Conservation (phyloP, 169 alveolate species). For the Theileria sp. region DNA sequence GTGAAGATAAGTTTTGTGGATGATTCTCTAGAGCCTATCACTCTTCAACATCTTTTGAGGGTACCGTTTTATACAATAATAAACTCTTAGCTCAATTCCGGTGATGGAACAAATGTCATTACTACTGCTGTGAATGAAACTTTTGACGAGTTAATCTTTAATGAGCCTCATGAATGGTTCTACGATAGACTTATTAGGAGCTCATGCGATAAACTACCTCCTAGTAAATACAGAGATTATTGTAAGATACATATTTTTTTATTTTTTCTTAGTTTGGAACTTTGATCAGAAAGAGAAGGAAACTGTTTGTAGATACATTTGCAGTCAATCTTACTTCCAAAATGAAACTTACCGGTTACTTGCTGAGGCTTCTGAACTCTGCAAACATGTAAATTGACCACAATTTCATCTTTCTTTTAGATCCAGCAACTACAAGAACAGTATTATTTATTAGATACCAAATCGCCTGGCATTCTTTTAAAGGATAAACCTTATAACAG, state of each 20-base stretch:
- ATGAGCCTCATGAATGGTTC: constrained; percentile 72
- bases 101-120: constrained; percentile 28
- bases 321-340: constrained; percentile 69
- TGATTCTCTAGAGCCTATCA: constrained; percentile 70
- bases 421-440: constrained; percentile 60
- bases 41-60: constrained; percentile 70
- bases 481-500: constrained; percentile 17
- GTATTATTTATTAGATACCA: constrained; percentile 10
- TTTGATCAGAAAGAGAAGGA: constrained; percentile 49
- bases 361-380: constrained; percentile 65
- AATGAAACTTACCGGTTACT: constrained; percentile 62
- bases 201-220: constrained; percentile 63
- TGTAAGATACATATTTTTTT: constrained; percentile 41
- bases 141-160: constrained; percentile 73
- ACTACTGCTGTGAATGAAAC: constrained; percentile 69
- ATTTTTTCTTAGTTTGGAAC: constrained; percentile 49
- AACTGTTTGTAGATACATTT: constrained; percentile 63
- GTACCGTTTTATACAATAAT: constrained; percentile 3
- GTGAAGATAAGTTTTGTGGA: constrained; percentile 74
- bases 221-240: constrained; percentile 72
- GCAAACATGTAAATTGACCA: constrained; percentile 34
- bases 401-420: constrained; percentile 3
- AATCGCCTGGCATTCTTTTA: constrained; percentile 12
- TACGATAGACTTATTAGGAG: constrained; percentile 65
- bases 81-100: constrained; percentile 45